Conservation (phyloP, 805 yeast genomes). For the Pichia californica region DNA sequence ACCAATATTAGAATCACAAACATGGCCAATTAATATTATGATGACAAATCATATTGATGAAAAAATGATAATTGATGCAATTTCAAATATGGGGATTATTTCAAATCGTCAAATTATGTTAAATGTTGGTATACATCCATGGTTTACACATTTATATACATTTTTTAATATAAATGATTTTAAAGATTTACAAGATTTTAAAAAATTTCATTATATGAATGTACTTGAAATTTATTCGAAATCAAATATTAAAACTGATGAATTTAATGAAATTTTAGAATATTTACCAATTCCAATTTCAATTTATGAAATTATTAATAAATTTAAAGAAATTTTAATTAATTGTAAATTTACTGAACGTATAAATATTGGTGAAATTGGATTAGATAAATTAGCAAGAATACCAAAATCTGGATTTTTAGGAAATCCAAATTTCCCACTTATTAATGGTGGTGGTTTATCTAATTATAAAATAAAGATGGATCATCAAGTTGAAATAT, state of each 20-base stretch:
- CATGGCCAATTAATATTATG: slow-evolving; percentile 33
- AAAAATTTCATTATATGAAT: slow-evolving; percentile 47
- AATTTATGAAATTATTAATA: slow-evolving; percentile 31
- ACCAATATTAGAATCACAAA: not conserved
- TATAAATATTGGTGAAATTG: slow-evolving; percentile 79
- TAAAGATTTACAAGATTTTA: slow-evolving; percentile 21
- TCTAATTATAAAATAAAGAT: slow-evolving; percentile 44
- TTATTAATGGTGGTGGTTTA: slow-evolving; percentile 2
- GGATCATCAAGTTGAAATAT: slow-evolving; percentile 57
- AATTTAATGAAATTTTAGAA: slow-evolving; percentile 22
- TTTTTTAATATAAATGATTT: slow-evolving; percentile 14
- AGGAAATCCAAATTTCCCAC: slow-evolving; percentile 25
- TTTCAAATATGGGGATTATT: not conserved
- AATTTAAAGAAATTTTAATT: slow-evolving; percentile 29
- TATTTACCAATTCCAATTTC: slow-evolving; percentile 57
- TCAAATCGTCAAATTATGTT: slow-evolving; percentile 29
- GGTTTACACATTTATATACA: slow-evolving; percentile 71
- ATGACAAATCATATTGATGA: slow-evolving; percentile 39
- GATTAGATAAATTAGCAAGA: slow-evolving; percentile 72
- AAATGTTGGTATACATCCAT: slow-evolving; percentile 81
- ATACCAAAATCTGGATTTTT: slow-evolving; percentile 56
- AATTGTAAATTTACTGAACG: slow-evolving; percentile 15
- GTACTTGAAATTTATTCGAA: slow-evolving; percentile 38
- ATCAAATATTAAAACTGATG: slow-evolving; percentile 24
- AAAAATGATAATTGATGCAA: slow-evolving; percentile 20